Base-by-base conservation (phyloP, 1,139 yeast genomes). In the Lodderomyces metapsilosis region DNA sequence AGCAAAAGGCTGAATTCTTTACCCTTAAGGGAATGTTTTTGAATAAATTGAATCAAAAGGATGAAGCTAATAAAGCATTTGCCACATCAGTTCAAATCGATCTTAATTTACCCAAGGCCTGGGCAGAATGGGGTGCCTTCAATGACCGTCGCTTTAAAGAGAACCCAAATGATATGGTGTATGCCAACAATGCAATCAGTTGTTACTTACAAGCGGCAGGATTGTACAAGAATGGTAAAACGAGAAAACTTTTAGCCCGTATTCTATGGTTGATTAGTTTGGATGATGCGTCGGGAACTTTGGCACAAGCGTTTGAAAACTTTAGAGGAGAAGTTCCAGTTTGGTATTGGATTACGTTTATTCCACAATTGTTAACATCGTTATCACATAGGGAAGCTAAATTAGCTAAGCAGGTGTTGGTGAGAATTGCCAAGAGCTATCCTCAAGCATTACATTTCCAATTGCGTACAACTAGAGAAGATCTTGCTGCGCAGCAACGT, bases 121-220 rank as follows among this genome's bases (percentile, higher is more conserved):
- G 99, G 99, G 98, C 98, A 2, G 98, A 94, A 61, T 94, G 98
- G 98, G 99, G 98, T 47, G 81, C 82, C 59, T 94, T 89, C 66
- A 92, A 89, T 58, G 98, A 94, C 52, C 80, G 84, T 37, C 72
- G 96, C 39, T 84, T 88, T 61, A 87, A 88, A 52, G 96, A 88
- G 52, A 84, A 83, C 50, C 92, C 95, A 1, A 79, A 74, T 39
- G 95, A 88, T 54, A 80, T 88, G 68, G 81, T 82, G 21, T 86
- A 82, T 61, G 98, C 98, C 11, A 84, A 89, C 50, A 89, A 91
- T 60, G 98, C 99, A 2, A 84, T 94, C 38, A 85, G 95, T 56
- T 94, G 98, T 61, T 94, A 91, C 61, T 73, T 94, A 52, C 98
- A 92, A 62, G 98, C 99, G 18, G 97, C 98, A 15, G 97, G 98